Percentiles rank a stretch among this genome's conserved stretches.
Evolutionary conservation across 1,139 yeast species (phyloP).

Genomic region (Pichia sp.): DNA sequence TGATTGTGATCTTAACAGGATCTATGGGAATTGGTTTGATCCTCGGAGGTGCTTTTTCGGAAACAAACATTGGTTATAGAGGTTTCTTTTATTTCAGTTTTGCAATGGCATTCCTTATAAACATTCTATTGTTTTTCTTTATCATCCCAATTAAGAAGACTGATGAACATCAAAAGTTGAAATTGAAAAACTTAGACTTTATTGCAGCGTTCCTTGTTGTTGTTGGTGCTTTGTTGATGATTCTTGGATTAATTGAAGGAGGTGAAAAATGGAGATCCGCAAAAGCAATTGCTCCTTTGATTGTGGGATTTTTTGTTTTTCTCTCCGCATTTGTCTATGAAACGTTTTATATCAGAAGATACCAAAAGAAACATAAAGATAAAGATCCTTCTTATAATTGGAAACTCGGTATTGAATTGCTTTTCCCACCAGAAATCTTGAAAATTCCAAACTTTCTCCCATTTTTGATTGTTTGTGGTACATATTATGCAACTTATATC

Average conservation of each 20-base stretch:
- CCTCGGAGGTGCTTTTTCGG: conserved; percentile 33
- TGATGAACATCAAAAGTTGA: conserved; percentile 14
- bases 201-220: conserved; percentile 26
- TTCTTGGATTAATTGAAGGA: conserved; percentile 32
- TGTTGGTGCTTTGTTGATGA: conserved; percentile 28
- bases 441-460: conserved; percentile 17
- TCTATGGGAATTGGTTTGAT: conserved; percentile 29
- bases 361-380: conserved; percentile 11
- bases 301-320: conserved; percentile 26
- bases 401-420: conserved; percentile 16
- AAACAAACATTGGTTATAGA: conserved; percentile 28
- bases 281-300: conserved; percentile 26
- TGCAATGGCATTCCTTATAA: conserved; percentile 17
- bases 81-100: conserved; percentile 29
- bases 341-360: conserved; percentile 13
- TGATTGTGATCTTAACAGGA: conserved; percentile 25
- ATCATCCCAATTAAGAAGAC: conserved; percentile 24
- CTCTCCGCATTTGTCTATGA: conserved; percentile 20
- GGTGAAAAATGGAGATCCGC: conserved; percentile 30
- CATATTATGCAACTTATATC: conserved; percentile 11
- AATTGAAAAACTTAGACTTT: conserved; percentile 26
- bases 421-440: conserved; percentile 20
- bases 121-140: conserved; percentile 18
- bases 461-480: conserved; percentile 11
- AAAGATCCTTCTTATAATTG: conserved; percentile 9